Conservation (phyloP, 2,329 filamentous ascomycete genomes). For the Cytospora piceicola region DNA sequence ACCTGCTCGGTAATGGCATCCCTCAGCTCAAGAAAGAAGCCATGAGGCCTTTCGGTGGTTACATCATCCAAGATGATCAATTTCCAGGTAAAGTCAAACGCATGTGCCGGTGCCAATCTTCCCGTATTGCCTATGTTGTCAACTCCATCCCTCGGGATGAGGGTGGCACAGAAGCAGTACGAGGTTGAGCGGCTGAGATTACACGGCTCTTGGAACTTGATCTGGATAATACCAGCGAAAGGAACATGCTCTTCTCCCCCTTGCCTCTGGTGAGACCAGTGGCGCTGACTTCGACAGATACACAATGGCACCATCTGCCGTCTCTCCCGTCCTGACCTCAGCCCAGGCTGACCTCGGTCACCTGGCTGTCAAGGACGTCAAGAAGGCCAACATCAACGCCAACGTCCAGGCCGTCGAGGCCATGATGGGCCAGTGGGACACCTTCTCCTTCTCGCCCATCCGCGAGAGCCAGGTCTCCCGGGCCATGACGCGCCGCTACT, state of each 20-base stretch:
- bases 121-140: constrained; percentile 7
- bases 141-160: not conserved
- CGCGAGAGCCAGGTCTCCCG: constrained; percentile 90
- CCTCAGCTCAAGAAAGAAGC: constrained; percentile 17
- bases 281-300: constrained; percentile 40
- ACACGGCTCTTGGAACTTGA: constrained; percentile 46
- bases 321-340: constrained; percentile 59
- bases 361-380: constrained; percentile 38
- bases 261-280: constrained; percentile 43
- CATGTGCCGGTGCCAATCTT: constrained; percentile 43
- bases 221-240: constrained; percentile 66
- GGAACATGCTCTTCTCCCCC: constrained; percentile 81
- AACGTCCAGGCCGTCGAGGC: constrained; percentile 59
- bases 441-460: constrained; percentile 83
- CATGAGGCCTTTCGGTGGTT: constrained; percentile 31
- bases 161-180: not conserved
- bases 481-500: constrained; percentile 93
- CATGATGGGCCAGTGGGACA: constrained; percentile 77
- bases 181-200: constrained; percentile 41
- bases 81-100: constrained; percentile 42
- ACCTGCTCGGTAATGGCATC: constrained; percentile 23
- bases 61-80: constrained; percentile 33
- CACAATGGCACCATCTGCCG: constrained; percentile 78
- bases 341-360: constrained; percentile 48
- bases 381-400: constrained; percentile 45